phyloP scores from a whole-genome alignment of 768 basidiomycete genomes.

The Tylopilus intermedius region DNA sequence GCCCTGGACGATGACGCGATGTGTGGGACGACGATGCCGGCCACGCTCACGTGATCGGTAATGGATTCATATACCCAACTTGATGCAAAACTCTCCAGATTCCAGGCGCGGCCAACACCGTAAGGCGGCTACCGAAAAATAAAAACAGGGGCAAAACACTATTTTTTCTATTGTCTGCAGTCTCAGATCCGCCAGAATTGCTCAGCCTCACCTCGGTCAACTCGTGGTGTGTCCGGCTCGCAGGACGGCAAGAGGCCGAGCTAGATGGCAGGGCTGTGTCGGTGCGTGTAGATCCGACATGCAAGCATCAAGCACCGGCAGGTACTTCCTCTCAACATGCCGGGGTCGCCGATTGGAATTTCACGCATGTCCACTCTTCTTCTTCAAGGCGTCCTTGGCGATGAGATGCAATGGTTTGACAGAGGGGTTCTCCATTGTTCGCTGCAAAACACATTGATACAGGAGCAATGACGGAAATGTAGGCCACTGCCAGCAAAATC shows the following conservation, averaged over 20 bases:
- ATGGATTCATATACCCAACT: neutral
- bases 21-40: neutral
- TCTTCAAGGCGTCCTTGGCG: neutral
- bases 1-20: neutral
- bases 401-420: neutral
- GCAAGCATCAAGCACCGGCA: neutral
- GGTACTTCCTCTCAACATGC: neutral
- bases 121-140: neutral
- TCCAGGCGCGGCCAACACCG: neutral
- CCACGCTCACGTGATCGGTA: neutral
- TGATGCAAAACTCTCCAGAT: neutral
- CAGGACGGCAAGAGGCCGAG: neutral
- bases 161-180: neutral
- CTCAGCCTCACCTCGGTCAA: neutral
- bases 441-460: too few relatives aligned
- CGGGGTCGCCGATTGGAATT: neutral
- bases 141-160: neutral
- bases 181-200: neutral
- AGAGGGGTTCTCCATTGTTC: too few relatives aligned
- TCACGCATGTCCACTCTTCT: neutral
- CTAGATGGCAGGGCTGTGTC: conserved; percentile 6
- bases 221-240: neutral
- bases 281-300: neutral
- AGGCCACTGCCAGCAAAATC: neutral
- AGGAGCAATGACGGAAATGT: too few relatives aligned